Evolutionary conservation across 2,329 filamentous ascomycete genomes (phyloP), one percentile per base, ranked within the genome.

Genomic region (Cytospora piceae): DNA sequence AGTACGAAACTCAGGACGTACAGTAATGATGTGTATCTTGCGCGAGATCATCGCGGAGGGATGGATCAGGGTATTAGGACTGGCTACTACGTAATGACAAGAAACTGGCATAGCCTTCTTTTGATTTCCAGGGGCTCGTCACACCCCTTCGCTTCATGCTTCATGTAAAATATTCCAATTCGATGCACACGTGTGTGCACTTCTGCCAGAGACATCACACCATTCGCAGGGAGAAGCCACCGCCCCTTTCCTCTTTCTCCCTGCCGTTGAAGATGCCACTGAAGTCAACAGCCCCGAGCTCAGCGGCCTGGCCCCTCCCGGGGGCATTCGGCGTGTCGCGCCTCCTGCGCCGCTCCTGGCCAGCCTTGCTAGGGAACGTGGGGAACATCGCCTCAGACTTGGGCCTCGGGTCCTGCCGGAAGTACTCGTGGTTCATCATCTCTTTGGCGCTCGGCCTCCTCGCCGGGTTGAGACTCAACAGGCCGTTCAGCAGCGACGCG

Each of bases 321-420:
- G 95, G 95, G 8, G 95, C 95, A 76, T 93, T 89, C 0, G 95
- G 95, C 69, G 89, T 94, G 67, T 88, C 87, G 67, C 86, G 82
- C 46, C 86, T 82, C 69, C 92, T 82, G 71, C 93, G 82, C 73
- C 89, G 90, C 81, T 99, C 95, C 81, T 95, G 91, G 1, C 93
- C 93, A 0, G 95, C 95, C 77, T 96, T 97, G 72, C 91, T 95
- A 0, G 95, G 95, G 75, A 98, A 99, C 0, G 95, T 98, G 2
- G 95, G 95, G 74, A 99, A 98, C 89, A 99, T 90, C 72, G 90
- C 90, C 74, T 92, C 90, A 9, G 90, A 88, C 79, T 98, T 98
- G 1, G 94, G 92, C 67, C 91, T 91, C 0, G 95, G 95, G 71
- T 96, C 90, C 78, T 98, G 94, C 22, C 77, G 82, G 77, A 99